Base-by-base conservation (phyloP, 2,329 filamentous ascomycete species). In the Aspergillaceae sp. region DNA sequence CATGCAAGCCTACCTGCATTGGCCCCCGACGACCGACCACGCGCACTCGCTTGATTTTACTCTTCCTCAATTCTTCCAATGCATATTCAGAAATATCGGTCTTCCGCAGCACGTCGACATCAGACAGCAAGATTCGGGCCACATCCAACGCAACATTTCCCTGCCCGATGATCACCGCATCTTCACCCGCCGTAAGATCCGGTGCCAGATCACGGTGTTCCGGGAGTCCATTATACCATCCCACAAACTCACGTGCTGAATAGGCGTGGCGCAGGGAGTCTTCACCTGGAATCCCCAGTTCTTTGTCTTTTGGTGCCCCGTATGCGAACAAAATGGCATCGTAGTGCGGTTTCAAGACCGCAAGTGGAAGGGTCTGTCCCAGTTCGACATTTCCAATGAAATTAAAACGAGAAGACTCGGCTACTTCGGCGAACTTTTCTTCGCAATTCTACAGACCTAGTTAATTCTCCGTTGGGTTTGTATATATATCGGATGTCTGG, bases 151-250 rank as follows among this genome's bases (percentile, higher is more conserved):
- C 92, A 6, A 98, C 92, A 67, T 98, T 98, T 10, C 92, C 92
- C 61, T 98, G 91, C 2, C 92, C 92, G 52, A 98, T 82, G 41
- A 98, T 77, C 30, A 96, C 80, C 1, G 87, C 92, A 50, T 90
- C 83, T 43, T 95, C 87, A 0, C 85, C 86, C 7, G 75, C 73
- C 0, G 80, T 78, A 28, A 97, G 75, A 59, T 88, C 79, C 0
- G 89, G 86, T n/a, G 77, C 72, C 5, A 95, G 70, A 55, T 77
- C 67, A 19, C 84, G 78, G 61, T 86, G 86, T 56, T 94, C 86
- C 0, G 92, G 92, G 2, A 95, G 75, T 2, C 92, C 92, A 65
- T 98, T 98, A 67, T 98, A 98, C 92, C 92, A 98, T 11, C 90
- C 92, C 1, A 98, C 92, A 63, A 97, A 96, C 35, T 89, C 84